Evolutionary conservation across 176 grass and related monocot species (phyloP), one percentile per base, ranked within the genome.

Genomic region (Avena eriantha): DNA sequence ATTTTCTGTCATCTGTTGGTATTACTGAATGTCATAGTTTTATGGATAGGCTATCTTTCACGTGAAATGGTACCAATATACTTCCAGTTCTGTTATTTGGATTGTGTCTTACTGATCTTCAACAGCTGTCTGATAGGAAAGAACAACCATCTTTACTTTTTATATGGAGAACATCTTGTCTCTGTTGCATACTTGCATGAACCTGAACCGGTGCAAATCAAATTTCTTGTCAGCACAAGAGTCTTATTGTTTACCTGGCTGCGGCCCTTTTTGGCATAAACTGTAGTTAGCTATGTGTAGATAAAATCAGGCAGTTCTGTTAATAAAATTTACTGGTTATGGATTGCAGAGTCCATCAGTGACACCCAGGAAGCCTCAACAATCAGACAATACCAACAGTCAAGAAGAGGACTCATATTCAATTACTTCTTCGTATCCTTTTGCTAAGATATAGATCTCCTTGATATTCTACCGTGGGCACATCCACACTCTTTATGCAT

Each of bases 361-460:
- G 54, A 90, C 83, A 64, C 87, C 88, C 75, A 85, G 80, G 80
- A 95, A 89, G 72, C 90, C 88, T 22, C 45, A 87, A 35, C 88
- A 93, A 87, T 65, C 93, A 57, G 90, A 95, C 70, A 93, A 86
- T 70, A 89, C 85, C 66, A 91, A 95, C 77, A 87, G 83, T 75
- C 88, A 89, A 24, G 93, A 92, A 50, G 93, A 92, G 3, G 93
- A 95, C 67, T 89, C 90, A 24, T 86, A 78, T 73, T 95, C 93
- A 11, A 71, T 89, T 56, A 85, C 90, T 92, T 94, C 92, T 77
- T 95, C 90, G 93, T 95, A 95, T 95, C 88, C 93, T 90, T 90
- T 88, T 76, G 10, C 47, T 36, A 23, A 73, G 29, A 35, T 65
- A 59, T 61, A 17, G 18, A 35, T 84, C 14, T 4, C 79, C n/a